Evolutionary conservation across 2,329 filamentous ascomycete species (phyloP).

Genomic region (Sclerotinia sclerotiorum): DNA sequence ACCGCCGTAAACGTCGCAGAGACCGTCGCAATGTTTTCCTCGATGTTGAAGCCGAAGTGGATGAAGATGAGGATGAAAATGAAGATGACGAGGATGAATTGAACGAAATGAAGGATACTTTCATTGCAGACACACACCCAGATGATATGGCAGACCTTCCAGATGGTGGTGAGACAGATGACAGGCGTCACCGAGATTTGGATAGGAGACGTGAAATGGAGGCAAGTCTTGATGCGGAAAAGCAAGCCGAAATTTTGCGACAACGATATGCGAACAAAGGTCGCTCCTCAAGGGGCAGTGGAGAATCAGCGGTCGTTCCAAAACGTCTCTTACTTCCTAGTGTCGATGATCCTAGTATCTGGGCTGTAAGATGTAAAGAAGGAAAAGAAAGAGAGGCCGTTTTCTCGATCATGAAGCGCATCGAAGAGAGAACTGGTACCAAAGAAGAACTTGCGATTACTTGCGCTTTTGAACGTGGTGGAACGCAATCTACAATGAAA

Average conservation of each 20-base stretch:
- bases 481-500: slow-evolving; percentile 76
- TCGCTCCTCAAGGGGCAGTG: slow-evolving; percentile 62
- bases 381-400: slow-evolving; percentile 94
- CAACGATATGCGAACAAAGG: slow-evolving; percentile 85
- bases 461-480: slow-evolving; percentile 86
- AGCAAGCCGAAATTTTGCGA: slow-evolving; percentile 81
- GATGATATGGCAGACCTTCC: slow-evolving; percentile 80
- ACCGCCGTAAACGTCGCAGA: slow-evolving; percentile 77
- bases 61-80: slow-evolving; percentile 84
- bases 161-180: slow-evolving; percentile 77
- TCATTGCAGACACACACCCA: slow-evolving; percentile 85
- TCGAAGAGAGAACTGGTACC: slow-evolving; percentile 75
- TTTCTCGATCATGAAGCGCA: slow-evolving; percentile 81
- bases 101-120: slow-evolving; percentile 73
- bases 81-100: slow-evolving; percentile 89
- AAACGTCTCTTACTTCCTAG: slow-evolving; percentile 86
- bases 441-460: slow-evolving; percentile 83
- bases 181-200: slow-evolving; percentile 89
- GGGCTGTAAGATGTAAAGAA: slow-evolving; percentile 88
- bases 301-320: slow-evolving; percentile 75
- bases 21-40: slow-evolving; percentile 82
- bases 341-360: slow-evolving; percentile 94
- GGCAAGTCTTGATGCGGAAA: slow-evolving; percentile 86
- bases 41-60: slow-evolving; percentile 97
- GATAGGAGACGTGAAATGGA: slow-evolving; percentile 88